A percentile compares a stretch with the other conserved stretches of the same genome.
Evolutionary conservation across 345 rosid species (phyloP).

Genomic region (Citrus maxima): DNA sequence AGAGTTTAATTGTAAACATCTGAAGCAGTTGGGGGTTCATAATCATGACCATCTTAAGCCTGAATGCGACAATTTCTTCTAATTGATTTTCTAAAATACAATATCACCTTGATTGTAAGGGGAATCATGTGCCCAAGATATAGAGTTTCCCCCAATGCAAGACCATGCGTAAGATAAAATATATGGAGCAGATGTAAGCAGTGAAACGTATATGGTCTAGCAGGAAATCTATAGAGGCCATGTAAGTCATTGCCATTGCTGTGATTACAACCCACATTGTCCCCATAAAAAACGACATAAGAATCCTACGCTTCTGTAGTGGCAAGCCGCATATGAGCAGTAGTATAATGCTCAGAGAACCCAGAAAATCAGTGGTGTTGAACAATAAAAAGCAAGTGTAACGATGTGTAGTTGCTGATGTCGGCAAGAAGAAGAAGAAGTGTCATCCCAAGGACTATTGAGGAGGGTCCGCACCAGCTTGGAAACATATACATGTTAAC

Average conservation of each 20-base stretch:
- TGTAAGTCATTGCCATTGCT: neutral
- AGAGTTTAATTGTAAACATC: neutral
- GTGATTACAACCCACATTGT: constrained; percentile 25
- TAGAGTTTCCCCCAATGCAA: neutral
- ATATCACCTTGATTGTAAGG: neutral
- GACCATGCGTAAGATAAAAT: too few relatives aligned
- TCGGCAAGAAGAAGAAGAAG: too few relatives aligned
- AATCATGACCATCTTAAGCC: neutral
- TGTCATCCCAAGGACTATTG: constrained; percentile 15
- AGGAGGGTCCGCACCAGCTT: constrained; percentile 23
- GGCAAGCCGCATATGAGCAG: constrained; percentile 25
- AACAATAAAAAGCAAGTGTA: neutral
- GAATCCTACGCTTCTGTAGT: neutral
- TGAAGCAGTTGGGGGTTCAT: neutral
- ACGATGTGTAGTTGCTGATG: too few relatives aligned
- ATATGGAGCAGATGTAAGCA: too few relatives aligned
- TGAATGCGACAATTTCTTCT: neutral
- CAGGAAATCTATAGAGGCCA: neutral
- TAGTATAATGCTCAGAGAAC: constrained; percentile 25
- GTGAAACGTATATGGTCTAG: neutral
- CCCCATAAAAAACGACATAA: constrained; percentile 9
- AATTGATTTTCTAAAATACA: neutral
- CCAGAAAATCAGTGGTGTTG: constrained; percentile 17
- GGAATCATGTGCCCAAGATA: neutral
- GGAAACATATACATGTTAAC: constrained; percentile 7